Evolutionary conservation across 2,329 filamentous ascomycete genomes (phyloP).

Genomic region (Graphiopsis chlorocephala): DNA sequence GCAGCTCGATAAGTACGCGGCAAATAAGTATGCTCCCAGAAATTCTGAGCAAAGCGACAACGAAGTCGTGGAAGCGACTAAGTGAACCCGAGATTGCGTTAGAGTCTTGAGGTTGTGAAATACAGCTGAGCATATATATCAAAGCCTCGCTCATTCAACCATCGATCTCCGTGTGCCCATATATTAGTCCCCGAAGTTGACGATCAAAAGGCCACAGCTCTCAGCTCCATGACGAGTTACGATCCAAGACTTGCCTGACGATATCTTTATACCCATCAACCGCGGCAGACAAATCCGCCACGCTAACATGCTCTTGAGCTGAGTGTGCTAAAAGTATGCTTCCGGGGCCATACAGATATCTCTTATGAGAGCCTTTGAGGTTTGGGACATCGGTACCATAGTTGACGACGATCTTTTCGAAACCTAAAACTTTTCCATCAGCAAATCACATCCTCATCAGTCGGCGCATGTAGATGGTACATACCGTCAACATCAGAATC

Average conservation of each 20-base stretch:
- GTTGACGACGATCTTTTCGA: constrained; percentile 75
- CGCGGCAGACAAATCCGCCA: constrained; percentile 70
- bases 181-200: not conserved
- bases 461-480: not conserved
- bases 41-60: not conserved
- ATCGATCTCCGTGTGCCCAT: too few relatives aligned
- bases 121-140: too few relatives aligned
- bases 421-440: constrained; percentile 60
- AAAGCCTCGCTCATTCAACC: too few relatives aligned
- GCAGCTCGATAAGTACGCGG: not conserved
- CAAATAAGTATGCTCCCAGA: not conserved
- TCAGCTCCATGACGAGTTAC: too few relatives aligned
- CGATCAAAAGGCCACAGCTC: not conserved
- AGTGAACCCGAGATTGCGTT: not conserved
- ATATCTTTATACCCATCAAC: constrained; percentile 60
- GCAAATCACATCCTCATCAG: not conserved
- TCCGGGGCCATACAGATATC: constrained; percentile 58
- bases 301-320: constrained; percentile 71
- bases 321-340: constrained; percentile 82
- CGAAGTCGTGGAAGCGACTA: not conserved
- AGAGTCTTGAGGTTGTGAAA: rapidly evolving
- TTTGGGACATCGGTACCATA: constrained; percentile 89
- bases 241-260: not conserved
- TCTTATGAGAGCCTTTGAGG: constrained; percentile 55
- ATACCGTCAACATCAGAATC: not conserved